Evolutionary conservation across 1,284 basidiomycete species (phyloP).

Genomic region (Malassezia yamatoensis): DNA sequence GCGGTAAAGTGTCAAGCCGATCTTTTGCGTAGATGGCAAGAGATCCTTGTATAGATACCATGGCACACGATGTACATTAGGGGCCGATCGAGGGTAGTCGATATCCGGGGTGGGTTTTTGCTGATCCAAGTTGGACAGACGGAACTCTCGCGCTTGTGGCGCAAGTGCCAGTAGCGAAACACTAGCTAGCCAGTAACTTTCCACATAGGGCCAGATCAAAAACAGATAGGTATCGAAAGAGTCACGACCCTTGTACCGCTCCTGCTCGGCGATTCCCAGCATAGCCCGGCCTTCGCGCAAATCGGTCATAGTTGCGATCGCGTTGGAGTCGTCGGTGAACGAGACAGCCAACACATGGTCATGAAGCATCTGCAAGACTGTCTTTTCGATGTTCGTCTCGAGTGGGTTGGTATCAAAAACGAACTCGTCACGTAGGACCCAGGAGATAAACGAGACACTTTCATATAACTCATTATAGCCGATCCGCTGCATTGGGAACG

Average conservation of each 20-base stretch:
- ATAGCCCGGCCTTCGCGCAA: background rate
- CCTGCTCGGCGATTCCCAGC: slow-evolving; percentile 14
- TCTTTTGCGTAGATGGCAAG: slow-evolving; percentile 43
- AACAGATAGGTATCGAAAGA: slow-evolving; percentile 45
- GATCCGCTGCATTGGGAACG: slow-evolving; percentile 43
- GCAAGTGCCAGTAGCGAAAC: slow-evolving; percentile 46
- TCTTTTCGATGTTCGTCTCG: slow-evolving; percentile 36
- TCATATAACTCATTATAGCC: slow-evolving; percentile 24
- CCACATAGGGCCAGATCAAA: slow-evolving; percentile 42
- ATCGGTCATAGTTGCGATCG: slow-evolving; percentile 5
- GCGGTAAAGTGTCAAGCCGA: slow-evolving; percentile 48
- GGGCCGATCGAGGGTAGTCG: background rate
- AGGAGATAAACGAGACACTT: slow-evolving; percentile 44
- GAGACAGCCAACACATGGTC: slow-evolving; percentile 20
- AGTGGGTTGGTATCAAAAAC: slow-evolving; percentile 46
- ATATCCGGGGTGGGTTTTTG: background rate
- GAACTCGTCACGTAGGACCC: slow-evolving; percentile 48
- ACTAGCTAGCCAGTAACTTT: slow-evolving; percentile 48
- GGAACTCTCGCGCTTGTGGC: slow-evolving; percentile 17
- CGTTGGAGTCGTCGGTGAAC: background rate
- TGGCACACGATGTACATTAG: slow-evolving; percentile 19
- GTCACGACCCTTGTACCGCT: slow-evolving; percentile 42
- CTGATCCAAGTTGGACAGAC: background rate
- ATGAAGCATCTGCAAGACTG: slow-evolving; percentile 17
- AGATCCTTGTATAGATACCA: slow-evolving; percentile 48